phyloP scores from a whole-genome alignment of 257 asterid genomes.

The Buddleja alternifolia region DNA sequence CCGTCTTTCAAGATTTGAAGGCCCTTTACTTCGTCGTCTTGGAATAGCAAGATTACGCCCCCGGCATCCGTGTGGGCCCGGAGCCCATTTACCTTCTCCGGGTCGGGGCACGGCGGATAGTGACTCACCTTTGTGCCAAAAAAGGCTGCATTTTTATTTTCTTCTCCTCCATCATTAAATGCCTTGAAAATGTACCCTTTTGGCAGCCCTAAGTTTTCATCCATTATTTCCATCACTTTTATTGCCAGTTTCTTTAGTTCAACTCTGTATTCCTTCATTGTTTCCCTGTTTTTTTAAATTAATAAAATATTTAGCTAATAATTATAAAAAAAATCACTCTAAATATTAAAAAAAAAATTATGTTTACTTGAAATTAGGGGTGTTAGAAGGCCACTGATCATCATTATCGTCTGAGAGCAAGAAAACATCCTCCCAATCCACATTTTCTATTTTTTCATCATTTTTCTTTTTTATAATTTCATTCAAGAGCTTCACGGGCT shows the following conservation, averaged over 20 bases:
- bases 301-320: background rate
- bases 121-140: constrained; percentile 94
- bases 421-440: constrained; percentile 91
- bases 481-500: constrained; percentile 45
- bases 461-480: constrained; percentile 52
- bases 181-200: constrained; percentile 68
- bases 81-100: constrained; percentile 65
- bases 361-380: constrained; percentile 60
- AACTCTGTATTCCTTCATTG: constrained; percentile 64
- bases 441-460: constrained; percentile 49
- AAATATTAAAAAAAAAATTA: background rate
- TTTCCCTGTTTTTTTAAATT: constrained; percentile 65
- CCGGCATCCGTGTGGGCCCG: constrained; percentile 97
- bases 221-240: constrained; percentile 69
- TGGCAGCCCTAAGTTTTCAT: constrained; percentile 69
- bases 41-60: constrained; percentile 79
- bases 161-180: constrained; percentile 62
- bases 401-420: constrained; percentile 66
- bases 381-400: constrained; percentile 64
- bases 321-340: background rate
- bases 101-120: constrained; percentile 84
- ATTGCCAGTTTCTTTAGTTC: constrained; percentile 68
- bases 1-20: constrained; percentile 79
- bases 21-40: constrained; percentile 71
- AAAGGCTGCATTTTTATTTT: constrained; percentile 47